A percentile compares a stretch with the other conserved stretches of the same genome.
These are phyloP conservation scores for Hymenoscyphus albidus DNA, from an alignment of 2,329 filamentous ascomycete species.

Conservation along the genomic window DNA sequence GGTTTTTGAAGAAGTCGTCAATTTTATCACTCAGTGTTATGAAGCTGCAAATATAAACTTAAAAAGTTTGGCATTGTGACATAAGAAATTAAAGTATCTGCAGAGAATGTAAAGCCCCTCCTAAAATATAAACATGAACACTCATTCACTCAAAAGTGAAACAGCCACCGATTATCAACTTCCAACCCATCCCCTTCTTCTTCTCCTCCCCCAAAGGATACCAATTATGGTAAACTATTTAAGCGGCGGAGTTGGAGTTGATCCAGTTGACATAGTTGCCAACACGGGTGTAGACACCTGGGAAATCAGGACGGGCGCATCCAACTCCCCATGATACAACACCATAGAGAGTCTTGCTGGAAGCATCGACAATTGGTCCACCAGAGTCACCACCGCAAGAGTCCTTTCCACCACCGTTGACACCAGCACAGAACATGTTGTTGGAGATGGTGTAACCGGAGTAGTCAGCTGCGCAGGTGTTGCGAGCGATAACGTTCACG, in stretches of 20 bases:
- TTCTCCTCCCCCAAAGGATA: not conserved
- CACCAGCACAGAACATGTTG: conserved; percentile 25
- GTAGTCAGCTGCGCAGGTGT: conserved; percentile 18
- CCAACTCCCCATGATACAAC: conserved; percentile 23
- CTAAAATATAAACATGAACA: no score
- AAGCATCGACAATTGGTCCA: conserved; percentile 25
- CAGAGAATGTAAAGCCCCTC: no score
- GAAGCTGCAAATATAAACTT: no score
- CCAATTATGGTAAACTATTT: not conserved
- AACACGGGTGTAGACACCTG: conserved; percentile 23
- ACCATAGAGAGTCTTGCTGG: conserved; percentile 20
- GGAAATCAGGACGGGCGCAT: conserved; percentile 20
- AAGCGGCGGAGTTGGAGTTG: conserved; percentile 1
- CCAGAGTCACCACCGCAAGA: conserved; percentile 24
- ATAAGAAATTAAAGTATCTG: no score
- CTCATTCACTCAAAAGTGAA: no score
- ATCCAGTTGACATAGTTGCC: conserved; percentile 20
- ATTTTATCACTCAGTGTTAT: no score
- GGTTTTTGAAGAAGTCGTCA: no score
- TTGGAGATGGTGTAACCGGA: conserved; percentile 16
- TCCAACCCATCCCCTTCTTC: not conserved
- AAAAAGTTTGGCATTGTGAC: no score
- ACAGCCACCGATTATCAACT: not conserved
- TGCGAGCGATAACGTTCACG: conserved; percentile 22
- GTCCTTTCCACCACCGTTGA: conserved; percentile 23